Evolutionary conservation across 2,329 filamentous ascomycete genomes (phyloP).

Genomic region (Clarireedia homoeocarpa): DNA sequence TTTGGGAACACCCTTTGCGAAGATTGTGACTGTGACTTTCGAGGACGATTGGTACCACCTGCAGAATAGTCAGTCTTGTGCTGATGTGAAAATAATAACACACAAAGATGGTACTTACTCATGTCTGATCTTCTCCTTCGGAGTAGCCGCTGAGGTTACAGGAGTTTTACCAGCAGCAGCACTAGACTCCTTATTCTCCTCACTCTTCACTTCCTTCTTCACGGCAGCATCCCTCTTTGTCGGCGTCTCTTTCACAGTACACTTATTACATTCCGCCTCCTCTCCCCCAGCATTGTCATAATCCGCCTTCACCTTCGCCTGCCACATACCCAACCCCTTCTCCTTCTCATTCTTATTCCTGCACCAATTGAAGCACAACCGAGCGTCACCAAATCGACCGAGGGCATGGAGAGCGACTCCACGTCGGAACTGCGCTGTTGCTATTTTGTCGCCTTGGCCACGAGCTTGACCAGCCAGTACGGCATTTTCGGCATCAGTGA

Average conservation of each 20-base stretch:
- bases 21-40: slow-evolving; percentile 55
- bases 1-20: slow-evolving; percentile 55
- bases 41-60: slow-evolving; percentile 56
- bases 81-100: neutral
- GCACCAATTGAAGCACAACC: slow-evolving; percentile 57
- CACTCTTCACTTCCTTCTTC: neutral
- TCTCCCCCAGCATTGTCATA: slow-evolving; percentile 39
- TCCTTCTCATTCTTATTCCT: slow-evolving; percentile 44
- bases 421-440: slow-evolving; percentile 74
- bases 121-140: slow-evolving; percentile 52
- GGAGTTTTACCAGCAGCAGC: slow-evolving; percentile 4
- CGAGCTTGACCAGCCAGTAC: slow-evolving; percentile 56
- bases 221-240: slow-evolving; percentile 27
- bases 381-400: slow-evolving; percentile 65
- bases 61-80: neutral
- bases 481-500: slow-evolving; percentile 62
- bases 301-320: slow-evolving; percentile 45
- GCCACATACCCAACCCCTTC: slow-evolving; percentile 49
- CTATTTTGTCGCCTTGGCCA: slow-evolving; percentile 66
- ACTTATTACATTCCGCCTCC: slow-evolving; percentile 38
- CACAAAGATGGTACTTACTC: slow-evolving; percentile 31
- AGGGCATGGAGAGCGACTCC: slow-evolving; percentile 66
- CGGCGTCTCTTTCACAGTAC: slow-evolving; percentile 46
- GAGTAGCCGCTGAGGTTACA: slow-evolving; percentile 29
- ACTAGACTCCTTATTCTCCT: neutral